Conservation (phyloP, 768 basidiomycete species). For the Podaxis sp. region DNA sequence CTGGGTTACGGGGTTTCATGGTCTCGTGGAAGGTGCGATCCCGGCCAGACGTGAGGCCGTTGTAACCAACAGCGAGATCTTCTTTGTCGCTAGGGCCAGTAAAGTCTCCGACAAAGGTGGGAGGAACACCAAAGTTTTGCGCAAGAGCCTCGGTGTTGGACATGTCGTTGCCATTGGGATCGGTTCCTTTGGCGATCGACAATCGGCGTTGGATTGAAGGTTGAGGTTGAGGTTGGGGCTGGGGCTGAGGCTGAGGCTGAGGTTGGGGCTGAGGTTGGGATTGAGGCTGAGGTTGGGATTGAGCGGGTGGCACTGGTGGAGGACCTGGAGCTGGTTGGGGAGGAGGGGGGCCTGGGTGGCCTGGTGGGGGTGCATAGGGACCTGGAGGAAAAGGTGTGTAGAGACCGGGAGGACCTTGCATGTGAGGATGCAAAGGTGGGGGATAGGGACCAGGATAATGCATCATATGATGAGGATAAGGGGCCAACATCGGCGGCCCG, state of each 20-base stretch:
- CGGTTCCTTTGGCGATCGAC: constrained; percentile 55
- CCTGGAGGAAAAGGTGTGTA: constrained; percentile 62
- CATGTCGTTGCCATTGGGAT: constrained; percentile 78
- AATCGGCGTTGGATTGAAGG: constrained; percentile 2
- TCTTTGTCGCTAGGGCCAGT: constrained; percentile 51
- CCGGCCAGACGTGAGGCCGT: constrained; percentile 63
- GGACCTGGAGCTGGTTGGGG: constrained; percentile 17
- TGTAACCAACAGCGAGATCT: constrained; percentile 74
- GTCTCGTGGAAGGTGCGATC: constrained; percentile 54
- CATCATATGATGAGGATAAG: constrained; percentile 40
- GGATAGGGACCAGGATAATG: constrained; percentile 22
- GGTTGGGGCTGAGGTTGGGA: background rate
- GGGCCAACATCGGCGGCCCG: constrained; percentile 27
- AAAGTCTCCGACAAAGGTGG: constrained; percentile 63
- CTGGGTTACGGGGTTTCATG: constrained; percentile 52
- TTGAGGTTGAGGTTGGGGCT: background rate
- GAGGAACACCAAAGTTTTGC: constrained; percentile 74
- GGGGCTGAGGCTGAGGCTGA: background rate
- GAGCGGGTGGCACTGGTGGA: constrained; percentile 11
- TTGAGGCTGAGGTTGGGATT: background rate
- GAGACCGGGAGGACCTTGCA: constrained; percentile 34
- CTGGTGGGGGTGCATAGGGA: constrained; percentile 31
- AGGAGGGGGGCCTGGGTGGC: constrained; percentile 20
- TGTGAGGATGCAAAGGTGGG: constrained; percentile 20
- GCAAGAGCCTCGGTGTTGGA: constrained; percentile 71